Base-by-base conservation (phyloP, 768 basidiomycete genomes). In the Rickenella mellea region DNA sequence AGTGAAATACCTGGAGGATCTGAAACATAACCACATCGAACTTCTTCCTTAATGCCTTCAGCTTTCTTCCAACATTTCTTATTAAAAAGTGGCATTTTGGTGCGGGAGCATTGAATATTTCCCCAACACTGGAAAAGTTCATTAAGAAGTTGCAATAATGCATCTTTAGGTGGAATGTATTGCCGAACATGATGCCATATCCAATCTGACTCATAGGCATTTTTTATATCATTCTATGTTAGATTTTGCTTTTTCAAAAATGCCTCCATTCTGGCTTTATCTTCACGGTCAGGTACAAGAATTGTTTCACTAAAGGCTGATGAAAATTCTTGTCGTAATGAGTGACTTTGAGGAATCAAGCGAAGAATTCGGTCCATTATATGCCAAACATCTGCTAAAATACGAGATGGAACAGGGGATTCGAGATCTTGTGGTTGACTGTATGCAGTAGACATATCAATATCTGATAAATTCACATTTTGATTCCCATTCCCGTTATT, bases 101-200 rank as follows among this genome's bases (percentile, higher is more conserved):
- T 55, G 8, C 41, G 48, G 0, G 58, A 40, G 52, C 67, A 64
- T 32, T 58, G 55, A 6, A 68, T 41, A 6, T 64, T 57, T 0
- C 63, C 14, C 31, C 36, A 39, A 42, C 50, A 22, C 26, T 30
- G 24, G 41, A 43, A 47, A 52, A 54, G 38, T 39, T 55, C 50
- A 20, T 47, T 44, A 12, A 53, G 28, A 25, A 51, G 30, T 1
- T 27, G 28, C 41, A 47, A 40, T 1, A 55, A 43, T 14, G 51
- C 24, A 21, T 42, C 38, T 40, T 44, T 44, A 20, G 28, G 8
- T 26, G 51, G 53, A 27, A 53, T 36, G 43, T 46, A 53, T n/a
- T 43, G 22, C 3, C 40, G 28, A 19, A 48, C 47, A 21, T 48
- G 27, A 19, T 35, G 45, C 45, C 44, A 51, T 7, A 51, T 35